Evolutionary conservation across 2,329 filamentous ascomycete species (phyloP).

Genomic region (Neonectria sp.): DNA sequence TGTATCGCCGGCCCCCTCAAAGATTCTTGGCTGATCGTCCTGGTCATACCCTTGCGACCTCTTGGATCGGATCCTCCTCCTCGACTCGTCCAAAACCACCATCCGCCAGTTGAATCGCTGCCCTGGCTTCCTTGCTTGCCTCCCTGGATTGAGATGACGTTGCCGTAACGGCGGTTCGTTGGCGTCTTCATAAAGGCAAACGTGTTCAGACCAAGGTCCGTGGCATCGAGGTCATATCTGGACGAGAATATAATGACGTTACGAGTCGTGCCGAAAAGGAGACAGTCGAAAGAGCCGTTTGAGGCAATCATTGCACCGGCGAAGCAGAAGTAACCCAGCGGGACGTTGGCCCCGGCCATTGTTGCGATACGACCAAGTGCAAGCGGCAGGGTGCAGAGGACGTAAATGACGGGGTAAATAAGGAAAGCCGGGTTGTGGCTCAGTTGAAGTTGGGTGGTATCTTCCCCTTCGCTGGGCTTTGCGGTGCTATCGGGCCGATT

Average conservation of each 20-base stretch:
- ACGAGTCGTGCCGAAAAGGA: constrained; percentile 67
- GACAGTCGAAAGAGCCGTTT: constrained; percentile 69
- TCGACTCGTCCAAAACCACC: constrained; percentile 47
- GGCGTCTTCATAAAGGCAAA: constrained; percentile 66
- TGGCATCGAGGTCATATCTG: constrained; percentile 53
- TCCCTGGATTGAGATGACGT: constrained; percentile 57
- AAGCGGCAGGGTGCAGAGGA: constrained; percentile 77
- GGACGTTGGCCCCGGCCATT: constrained; percentile 69
- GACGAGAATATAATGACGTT: constrained; percentile 66
- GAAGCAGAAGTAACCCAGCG: constrained; percentile 70
- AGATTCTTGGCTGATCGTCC: constrained; percentile 51
- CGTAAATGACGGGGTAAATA: constrained; percentile 78
- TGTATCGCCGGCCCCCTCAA: constrained; percentile 58
- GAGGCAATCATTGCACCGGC: constrained; percentile 72
- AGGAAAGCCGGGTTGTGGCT: constrained; percentile 69
- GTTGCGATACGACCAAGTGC: constrained; percentile 75
- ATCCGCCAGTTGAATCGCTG: constrained; percentile 38
- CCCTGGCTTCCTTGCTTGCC: constrained; percentile 38
- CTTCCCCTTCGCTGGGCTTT: constrained; percentile 25
- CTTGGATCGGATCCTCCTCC: constrained; percentile 21
- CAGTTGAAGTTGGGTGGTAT: constrained; percentile 36
- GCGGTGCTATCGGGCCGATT: constrained; percentile 25
- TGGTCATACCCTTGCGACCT: constrained; percentile 30
- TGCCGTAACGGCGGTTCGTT: constrained; percentile 56
- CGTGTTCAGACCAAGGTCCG: constrained; percentile 65